These are phyloP conservation scores for Zygoascus biomembranicola DNA, from an alignment of 805 yeast species.

Conservation along the genomic window DNA sequence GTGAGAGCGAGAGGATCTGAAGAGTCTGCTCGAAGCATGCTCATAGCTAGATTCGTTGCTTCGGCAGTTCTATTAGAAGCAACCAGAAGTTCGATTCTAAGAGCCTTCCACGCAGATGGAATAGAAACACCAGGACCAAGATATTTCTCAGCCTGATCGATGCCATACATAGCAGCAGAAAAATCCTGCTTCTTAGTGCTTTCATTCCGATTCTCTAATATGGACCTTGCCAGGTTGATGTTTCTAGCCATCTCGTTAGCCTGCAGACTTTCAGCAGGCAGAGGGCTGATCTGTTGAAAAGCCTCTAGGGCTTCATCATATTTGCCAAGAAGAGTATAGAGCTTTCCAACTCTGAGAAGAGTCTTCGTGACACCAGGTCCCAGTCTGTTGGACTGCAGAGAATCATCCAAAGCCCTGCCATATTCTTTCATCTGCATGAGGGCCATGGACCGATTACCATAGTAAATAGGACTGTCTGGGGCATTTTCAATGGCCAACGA, in stretches of 20 bases:
- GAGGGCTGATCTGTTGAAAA: slow-evolving; percentile 17
- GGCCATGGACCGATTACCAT: slow-evolving; percentile 35
- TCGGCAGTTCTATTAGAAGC: slow-evolving; percentile 26
- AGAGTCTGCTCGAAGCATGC: slow-evolving; percentile 28
- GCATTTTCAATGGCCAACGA: slow-evolving; percentile 30
- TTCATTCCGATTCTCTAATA: slow-evolving; percentile 18
- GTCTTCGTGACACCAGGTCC: slow-evolving; percentile 30
- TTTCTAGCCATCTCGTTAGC: slow-evolving; percentile 32
- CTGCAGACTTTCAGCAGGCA: slow-evolving; percentile 17
- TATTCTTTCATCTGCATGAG: slow-evolving; percentile 27
- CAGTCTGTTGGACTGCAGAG: slow-evolving; percentile 23
- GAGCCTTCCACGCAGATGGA: slow-evolving; percentile 30
- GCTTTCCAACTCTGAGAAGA: slow-evolving; percentile 29
- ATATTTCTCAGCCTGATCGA: slow-evolving; percentile 30
- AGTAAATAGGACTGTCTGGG: slow-evolving; percentile 28
- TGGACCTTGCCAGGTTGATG: slow-evolving; percentile 26
- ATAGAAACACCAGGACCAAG: slow-evolving; percentile 27
- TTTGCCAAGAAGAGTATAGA: slow-evolving; percentile 28
- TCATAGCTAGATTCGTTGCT: slow-evolving; percentile 31
- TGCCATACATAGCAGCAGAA: slow-evolving; percentile 27
- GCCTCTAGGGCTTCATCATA: slow-evolving; percentile 28
- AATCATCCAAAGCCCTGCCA: slow-evolving; percentile 29
- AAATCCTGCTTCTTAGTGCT: slow-evolving; percentile 11
- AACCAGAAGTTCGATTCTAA: slow-evolving; percentile 24
- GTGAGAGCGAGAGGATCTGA: slow-evolving; percentile 33